Conservation (phyloP, 2,329 filamentous ascomycete species). For the Claviceps digitariae region DNA sequence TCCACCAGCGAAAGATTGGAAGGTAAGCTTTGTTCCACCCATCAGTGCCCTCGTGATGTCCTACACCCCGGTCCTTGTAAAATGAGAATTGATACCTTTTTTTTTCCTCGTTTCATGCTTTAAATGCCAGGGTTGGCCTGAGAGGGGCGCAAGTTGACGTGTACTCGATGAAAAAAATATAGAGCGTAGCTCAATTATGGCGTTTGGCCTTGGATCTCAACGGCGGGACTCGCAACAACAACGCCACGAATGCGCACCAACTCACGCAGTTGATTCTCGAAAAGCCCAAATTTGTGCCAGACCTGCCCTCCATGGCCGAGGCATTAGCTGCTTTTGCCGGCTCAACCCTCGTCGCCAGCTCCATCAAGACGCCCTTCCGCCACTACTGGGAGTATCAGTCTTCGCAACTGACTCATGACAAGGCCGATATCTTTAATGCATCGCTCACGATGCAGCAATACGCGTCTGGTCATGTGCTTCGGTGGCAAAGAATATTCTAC, state of each 20-base stretch:
- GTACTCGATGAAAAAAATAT: constrained; percentile 1
- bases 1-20: constrained; percentile 34
- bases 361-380: constrained; percentile 45
- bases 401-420: constrained; percentile 23
- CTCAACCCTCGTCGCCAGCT: constrained; percentile 49
- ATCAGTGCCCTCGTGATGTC: background rate
- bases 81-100: background rate
- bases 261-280: constrained; percentile 37
- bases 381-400: constrained; percentile 33
- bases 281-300: constrained; percentile 27
- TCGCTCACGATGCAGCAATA: constrained; percentile 54
- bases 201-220: constrained; percentile 39
- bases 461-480: constrained; percentile 46
- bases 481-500: constrained; percentile 55
- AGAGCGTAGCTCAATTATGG: constrained; percentile 41
- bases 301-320: constrained; percentile 57
- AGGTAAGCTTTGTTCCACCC: constrained; percentile 10
- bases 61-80: background rate
- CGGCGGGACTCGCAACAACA: constrained; percentile 38
- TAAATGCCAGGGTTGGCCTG: background rate
- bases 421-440: constrained; percentile 48
- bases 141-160: background rate
- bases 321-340: constrained; percentile 57
- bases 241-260: constrained; percentile 45
- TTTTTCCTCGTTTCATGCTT: background rate